Percentiles rank a stretch among this genome's conserved stretches.
phyloP scores from a whole-genome alignment of 2,329 filamentous ascomycete species.

The Eutypa lata region DNA sequence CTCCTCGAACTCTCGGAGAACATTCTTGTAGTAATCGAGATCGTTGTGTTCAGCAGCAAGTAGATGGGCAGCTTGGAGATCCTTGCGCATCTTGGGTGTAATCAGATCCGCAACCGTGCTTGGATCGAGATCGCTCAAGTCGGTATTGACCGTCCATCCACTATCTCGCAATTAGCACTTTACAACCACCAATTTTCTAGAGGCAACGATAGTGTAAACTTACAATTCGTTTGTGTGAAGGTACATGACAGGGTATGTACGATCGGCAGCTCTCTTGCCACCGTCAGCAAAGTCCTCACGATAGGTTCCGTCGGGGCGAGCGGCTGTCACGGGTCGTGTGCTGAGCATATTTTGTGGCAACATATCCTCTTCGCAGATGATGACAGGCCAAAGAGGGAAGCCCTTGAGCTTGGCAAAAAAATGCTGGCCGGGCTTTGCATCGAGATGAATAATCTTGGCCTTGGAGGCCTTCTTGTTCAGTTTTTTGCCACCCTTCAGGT shows the following conservation, averaged over 20 bases:
- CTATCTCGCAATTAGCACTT: conserved; percentile 44
- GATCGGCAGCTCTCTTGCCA: conserved; percentile 79
- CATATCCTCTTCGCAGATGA: conserved; percentile 94
- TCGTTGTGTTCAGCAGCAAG: conserved; percentile 77
- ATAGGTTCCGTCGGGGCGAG: conserved; percentile 78
- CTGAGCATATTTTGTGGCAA: conserved; percentile 75
- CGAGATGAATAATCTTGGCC: conserved; percentile 65
- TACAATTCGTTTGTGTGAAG: conserved; percentile 95
- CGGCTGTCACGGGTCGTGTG: conserved; percentile 79
- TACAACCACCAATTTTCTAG: not conserved
- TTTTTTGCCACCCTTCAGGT: conserved; percentile 61
- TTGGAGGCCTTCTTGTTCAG: conserved; percentile 82
- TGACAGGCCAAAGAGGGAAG: conserved; percentile 89
- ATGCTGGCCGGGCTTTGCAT: conserved; percentile 87
- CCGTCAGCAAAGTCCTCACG: conserved; percentile 84
- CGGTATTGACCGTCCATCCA: conserved; percentile 86
- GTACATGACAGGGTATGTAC: conserved; percentile 94
- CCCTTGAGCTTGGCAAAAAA: conserved; percentile 94
- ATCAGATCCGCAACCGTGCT: conserved; percentile 66
- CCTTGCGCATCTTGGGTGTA: conserved; percentile 77
- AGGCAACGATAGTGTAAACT: conserved; percentile 36
- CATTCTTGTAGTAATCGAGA: conserved; percentile 77
- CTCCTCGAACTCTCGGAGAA: conserved; percentile 69
- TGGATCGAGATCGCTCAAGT: conserved; percentile 73
- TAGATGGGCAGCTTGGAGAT: conserved; percentile 73